Evolutionary conservation across 768 basidiomycete genomes (phyloP).

Genomic region (Pulveroboletus frians): DNA sequence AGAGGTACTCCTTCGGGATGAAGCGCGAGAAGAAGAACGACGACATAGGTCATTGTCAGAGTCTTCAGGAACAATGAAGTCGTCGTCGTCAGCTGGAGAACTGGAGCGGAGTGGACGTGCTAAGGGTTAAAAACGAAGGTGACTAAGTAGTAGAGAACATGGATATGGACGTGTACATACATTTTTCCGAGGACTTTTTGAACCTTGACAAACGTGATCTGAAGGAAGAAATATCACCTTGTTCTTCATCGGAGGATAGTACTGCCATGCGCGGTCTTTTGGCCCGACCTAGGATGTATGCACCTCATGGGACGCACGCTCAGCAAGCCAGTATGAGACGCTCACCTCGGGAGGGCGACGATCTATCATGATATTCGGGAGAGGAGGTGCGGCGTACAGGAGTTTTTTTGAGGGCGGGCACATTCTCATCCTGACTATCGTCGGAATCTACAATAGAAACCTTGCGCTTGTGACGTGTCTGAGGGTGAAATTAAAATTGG

Average conservation of each 20-base stretch:
- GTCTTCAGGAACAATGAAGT: constrained; percentile 67
- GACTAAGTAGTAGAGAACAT: neutral
- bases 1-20: constrained; percentile 38
- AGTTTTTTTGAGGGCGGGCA: constrained; percentile 1
- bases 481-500: neutral
- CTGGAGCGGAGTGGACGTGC: constrained; percentile 36
- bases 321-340: neutral
- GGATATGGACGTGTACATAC: constrained; percentile 29
- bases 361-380: constrained; percentile 22
- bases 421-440: constrained; percentile 40
- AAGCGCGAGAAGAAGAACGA: constrained; percentile 49
- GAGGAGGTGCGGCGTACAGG: constrained; percentile 26
- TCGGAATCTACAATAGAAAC: constrained; percentile 66
- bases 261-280: constrained; percentile 63
- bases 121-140: constrained; percentile 20
- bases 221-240: constrained; percentile 44
- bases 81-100: constrained; percentile 56
- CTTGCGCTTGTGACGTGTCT: constrained; percentile 60
- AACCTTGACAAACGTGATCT: constrained; percentile 58
- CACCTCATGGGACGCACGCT: constrained; percentile 1
- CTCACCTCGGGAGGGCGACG: constrained; percentile 26
- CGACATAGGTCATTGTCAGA: constrained; percentile 50
- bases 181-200: constrained; percentile 57
- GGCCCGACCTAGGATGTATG: constrained; percentile 33
- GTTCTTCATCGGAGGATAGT: constrained; percentile 45